Conservation (phyloP, 441 rosid genomes). For the Adansonia grandidieri region DNA sequence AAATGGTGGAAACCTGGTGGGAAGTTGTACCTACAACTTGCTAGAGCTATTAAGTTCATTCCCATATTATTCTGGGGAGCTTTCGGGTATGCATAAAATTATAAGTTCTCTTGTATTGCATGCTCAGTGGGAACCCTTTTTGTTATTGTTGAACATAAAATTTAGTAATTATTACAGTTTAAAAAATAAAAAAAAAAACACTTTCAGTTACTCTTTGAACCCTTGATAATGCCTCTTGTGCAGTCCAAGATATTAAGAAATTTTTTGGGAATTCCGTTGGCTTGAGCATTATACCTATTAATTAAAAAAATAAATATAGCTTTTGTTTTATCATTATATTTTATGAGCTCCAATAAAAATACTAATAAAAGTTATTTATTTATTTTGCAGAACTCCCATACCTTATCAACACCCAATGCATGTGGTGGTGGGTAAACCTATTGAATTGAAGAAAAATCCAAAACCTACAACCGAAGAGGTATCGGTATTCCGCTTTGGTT, state of each 20-base stretch:
- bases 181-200: not conserved
- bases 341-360: too few relatives aligned
- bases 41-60: constrained; percentile 73
- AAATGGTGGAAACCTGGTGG: constrained; percentile 95
- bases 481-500: not conserved
- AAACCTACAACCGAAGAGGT: constrained; percentile 58
- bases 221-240: not conserved
- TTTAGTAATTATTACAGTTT: not conserved
- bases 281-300: not conserved
- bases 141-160: not conserved
- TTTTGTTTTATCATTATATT: too few relatives aligned
- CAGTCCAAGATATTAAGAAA: not conserved
- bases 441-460: constrained; percentile 63
- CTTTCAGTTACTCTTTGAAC: not conserved
- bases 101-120: not conserved
- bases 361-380: too few relatives aligned
- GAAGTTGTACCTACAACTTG: constrained; percentile 49
- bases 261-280: not conserved
- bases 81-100: constrained; percentile 50
- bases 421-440: constrained; percentile 84
- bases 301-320: too few relatives aligned
- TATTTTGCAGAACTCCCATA: not conserved
- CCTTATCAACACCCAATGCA: constrained; percentile 62
- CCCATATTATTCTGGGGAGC: constrained; percentile 84
- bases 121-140: not conserved